A percentile compares a stretch with the other conserved stretches of the same genome.
Evolutionary conservation across 1,284 basidiomycete genomes (phyloP).

Genomic region (Ganoderma multipileum): DNA sequence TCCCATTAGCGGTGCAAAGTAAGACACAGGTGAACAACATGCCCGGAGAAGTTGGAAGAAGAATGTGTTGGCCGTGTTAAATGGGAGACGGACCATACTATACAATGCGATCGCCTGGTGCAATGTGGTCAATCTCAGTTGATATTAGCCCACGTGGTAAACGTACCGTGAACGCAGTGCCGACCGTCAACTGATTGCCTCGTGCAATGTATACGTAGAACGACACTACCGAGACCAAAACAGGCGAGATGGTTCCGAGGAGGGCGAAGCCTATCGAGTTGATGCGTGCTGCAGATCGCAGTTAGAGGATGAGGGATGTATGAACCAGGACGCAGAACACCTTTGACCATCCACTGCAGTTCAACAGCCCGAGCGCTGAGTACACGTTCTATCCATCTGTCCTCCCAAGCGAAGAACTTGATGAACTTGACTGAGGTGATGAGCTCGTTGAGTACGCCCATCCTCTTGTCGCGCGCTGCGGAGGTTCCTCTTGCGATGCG

Average conservation of each 20-base stretch:
- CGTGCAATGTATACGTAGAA: slow-evolving; percentile 68
- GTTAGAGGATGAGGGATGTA: background rate
- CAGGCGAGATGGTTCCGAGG: slow-evolving; percentile 71
- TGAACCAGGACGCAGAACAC: slow-evolving; percentile 37
- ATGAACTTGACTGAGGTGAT: slow-evolving; percentile 85
- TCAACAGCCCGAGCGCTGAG: slow-evolving; percentile 66
- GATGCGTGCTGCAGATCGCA: slow-evolving; percentile 54
- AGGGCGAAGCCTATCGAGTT: slow-evolving; percentile 70
- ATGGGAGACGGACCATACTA: slow-evolving; percentile 74
- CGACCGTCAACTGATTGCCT: slow-evolving; percentile 71
- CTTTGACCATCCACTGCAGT: slow-evolving; percentile 75
- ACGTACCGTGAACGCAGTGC: slow-evolving; percentile 74
- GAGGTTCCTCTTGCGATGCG: slow-evolving; percentile 78
- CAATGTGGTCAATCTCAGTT: background rate
- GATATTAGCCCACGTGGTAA: too few species aligned
- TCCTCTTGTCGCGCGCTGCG: slow-evolving; percentile 82
- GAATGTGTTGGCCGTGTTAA: slow-evolving; percentile 74
- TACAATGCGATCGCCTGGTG: slow-evolving; percentile 72
- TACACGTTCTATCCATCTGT: slow-evolving; percentile 71
- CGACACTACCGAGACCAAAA: slow-evolving; percentile 72
- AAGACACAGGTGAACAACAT: slow-evolving; percentile 2
- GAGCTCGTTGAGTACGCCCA: slow-evolving; percentile 87
- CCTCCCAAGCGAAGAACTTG: slow-evolving; percentile 89
- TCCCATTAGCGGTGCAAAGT: slow-evolving; percentile 22
- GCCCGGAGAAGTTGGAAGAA: slow-evolving; percentile 69